Evolutionary conservation across 306 rosid genomes (phyloP).

Genomic region (Prunus dulcis): DNA sequence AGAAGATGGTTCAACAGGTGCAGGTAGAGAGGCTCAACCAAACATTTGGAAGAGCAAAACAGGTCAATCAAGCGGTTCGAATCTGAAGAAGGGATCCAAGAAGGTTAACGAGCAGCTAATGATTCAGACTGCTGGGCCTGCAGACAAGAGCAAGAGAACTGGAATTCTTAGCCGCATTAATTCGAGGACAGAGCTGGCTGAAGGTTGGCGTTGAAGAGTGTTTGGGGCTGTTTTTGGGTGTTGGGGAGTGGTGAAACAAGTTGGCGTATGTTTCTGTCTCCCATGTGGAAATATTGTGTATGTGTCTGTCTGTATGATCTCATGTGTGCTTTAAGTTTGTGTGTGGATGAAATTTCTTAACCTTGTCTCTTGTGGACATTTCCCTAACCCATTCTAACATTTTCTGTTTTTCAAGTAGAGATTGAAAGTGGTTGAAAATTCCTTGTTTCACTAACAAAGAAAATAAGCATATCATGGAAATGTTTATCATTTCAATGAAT

Average conservation of each 20-base stretch:
- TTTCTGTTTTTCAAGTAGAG: slow-evolving; percentile 25
- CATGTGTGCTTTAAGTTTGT: slow-evolving; percentile 34
- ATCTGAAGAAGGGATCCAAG: slow-evolving; percentile 39
- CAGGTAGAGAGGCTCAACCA: slow-evolving; percentile 32
- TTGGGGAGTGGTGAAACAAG: slow-evolving; percentile 8
- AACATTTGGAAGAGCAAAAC: slow-evolving; percentile 41
- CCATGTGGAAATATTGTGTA: slow-evolving; percentile 25
- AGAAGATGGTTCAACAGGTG: slow-evolving; percentile 28
- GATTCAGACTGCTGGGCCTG: slow-evolving; percentile 35
- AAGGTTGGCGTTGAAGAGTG: slow-evolving; percentile 88
- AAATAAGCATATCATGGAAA: not conserved
- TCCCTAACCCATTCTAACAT: slow-evolving; percentile 40
- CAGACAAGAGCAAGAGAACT: slow-evolving; percentile 50
- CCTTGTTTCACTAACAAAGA: not conserved
- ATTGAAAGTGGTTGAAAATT: not conserved
- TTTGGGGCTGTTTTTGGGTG: not conserved
- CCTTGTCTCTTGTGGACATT: slow-evolving; percentile 25
- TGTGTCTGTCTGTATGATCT: slow-evolving; percentile 20
- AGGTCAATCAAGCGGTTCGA: slow-evolving; percentile 40
- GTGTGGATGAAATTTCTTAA: slow-evolving; percentile 30
- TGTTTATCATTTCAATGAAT: too few relatives aligned
- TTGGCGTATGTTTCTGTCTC: not conserved
- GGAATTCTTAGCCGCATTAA: slow-evolving; percentile 62
- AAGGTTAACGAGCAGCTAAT: slow-evolving; percentile 34
- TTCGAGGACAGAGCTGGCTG: slow-evolving; percentile 73